Evolutionary conservation across 768 basidiomycete genomes (phyloP).

Genomic region (Leucocoprinus leucothites): DNA sequence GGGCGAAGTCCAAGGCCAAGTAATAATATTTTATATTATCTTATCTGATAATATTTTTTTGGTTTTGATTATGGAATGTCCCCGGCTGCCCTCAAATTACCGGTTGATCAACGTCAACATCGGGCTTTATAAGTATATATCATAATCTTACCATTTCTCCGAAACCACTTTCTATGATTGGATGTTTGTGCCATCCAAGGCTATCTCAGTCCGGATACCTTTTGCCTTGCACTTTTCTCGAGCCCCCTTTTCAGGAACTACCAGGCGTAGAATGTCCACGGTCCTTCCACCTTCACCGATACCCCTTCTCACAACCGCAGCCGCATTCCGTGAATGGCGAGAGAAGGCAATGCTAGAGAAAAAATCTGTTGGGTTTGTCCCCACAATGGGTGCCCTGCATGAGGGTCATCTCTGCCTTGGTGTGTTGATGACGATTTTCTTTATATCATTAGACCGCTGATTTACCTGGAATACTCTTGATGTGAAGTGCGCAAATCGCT

Average conservation of each 20-base stretch:
- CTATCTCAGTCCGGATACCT: background rate
- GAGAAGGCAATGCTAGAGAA: conserved; percentile 49
- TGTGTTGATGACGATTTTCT: conserved; percentile 33
- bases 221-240: background rate
- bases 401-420: conserved; percentile 90
- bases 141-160: background rate
- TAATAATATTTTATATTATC: conserved; percentile 1
- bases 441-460: conserved; percentile 2
- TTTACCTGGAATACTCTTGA: too few relatives aligned
- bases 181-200: background rate
- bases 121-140: too few relatives aligned
- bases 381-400: conserved; percentile 98
- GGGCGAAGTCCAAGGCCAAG: conserved; percentile 19
- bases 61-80: background rate
- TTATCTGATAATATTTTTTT: background rate
- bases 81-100: background rate
- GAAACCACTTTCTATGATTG: background rate
- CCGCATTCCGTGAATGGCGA: conserved; percentile 73
- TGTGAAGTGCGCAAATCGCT: conserved; percentile 73
- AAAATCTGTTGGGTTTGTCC: conserved; percentile 86
- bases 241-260: background rate
- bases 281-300: conserved; percentile 34
- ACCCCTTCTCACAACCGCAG: conserved; percentile 56
- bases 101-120: background rate
- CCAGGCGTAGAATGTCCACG: conserved; percentile 15